A percentile compares a stretch with the other conserved stretches of the same genome.
These are phyloP conservation scores for Beauveria sp. DNA, from an alignment of 2,329 filamentous ascomycete genomes.

Conservation along the genomic window DNA sequence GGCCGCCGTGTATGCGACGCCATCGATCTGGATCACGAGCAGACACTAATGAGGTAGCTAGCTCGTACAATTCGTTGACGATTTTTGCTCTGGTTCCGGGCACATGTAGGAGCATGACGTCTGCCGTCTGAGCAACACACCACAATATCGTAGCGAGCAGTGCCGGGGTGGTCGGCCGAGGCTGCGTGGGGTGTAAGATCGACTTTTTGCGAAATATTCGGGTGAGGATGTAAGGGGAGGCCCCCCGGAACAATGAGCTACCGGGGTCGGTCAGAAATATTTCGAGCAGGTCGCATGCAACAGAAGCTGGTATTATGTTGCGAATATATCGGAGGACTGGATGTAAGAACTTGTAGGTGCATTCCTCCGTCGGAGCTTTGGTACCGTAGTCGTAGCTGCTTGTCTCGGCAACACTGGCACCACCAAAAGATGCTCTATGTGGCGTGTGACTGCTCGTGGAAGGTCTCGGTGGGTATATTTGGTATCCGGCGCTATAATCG, in stretches of 20 bases:
- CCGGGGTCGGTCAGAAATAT: slow-evolving; percentile 39
- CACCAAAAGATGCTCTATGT: neutral
- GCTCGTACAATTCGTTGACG: slow-evolving; percentile 29
- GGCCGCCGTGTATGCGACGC: slow-evolving; percentile 28
- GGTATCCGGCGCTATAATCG: slow-evolving; percentile 14
- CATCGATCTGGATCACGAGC: slow-evolving; percentile 30
- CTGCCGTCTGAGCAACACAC: slow-evolving; percentile 39
- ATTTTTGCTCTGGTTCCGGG: slow-evolving; percentile 33
- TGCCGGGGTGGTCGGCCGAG: slow-evolving; percentile 35
- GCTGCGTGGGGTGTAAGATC: slow-evolving; percentile 31
- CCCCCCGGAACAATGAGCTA: slow-evolving; percentile 34
- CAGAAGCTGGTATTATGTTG: slow-evolving; percentile 30
- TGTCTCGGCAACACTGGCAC: neutral
- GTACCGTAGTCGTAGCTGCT: slow-evolving; percentile 18
- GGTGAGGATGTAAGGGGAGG: slow-evolving; percentile 41
- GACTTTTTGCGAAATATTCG: slow-evolving; percentile 38
- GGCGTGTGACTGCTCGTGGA: neutral
- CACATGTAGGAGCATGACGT: slow-evolving; percentile 33
- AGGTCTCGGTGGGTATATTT: neutral
- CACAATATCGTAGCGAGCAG: slow-evolving; percentile 41
- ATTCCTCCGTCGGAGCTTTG: slow-evolving; percentile 23
- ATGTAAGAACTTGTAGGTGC: slow-evolving; percentile 33
- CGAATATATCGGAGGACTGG: slow-evolving; percentile 32
- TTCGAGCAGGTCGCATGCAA: slow-evolving; percentile 40
- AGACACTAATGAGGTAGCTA: slow-evolving; percentile 27